phyloP scores from a whole-genome alignment of 192 early-diverging fungal species.

The Coemansia sp. region DNA sequence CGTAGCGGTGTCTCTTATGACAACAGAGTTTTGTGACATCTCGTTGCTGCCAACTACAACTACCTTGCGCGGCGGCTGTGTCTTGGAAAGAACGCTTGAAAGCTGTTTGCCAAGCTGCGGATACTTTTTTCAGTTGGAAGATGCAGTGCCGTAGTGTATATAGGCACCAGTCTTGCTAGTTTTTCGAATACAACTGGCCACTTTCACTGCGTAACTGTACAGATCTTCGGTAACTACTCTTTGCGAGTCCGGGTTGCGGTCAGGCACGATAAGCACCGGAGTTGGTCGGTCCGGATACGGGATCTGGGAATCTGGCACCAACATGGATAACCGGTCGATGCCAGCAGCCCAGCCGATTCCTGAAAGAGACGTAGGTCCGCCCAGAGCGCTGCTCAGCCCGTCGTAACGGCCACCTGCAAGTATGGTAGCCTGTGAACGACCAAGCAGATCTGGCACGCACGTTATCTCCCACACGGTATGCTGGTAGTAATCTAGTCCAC shows the following conservation, averaged over 20 bases:
- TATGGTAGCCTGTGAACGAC: slow-evolving; percentile 62
- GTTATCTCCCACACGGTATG: slow-evolving; percentile 69
- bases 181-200: slow-evolving; percentile 16
- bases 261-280: slow-evolving; percentile 36
- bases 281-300: slow-evolving; percentile 7
- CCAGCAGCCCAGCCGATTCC: slow-evolving; percentile 67
- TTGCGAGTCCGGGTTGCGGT: neutral
- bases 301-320: slow-evolving; percentile 23
- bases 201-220: slow-evolving; percentile 31
- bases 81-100: slow-evolving; percentile 14
- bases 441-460: slow-evolving; percentile 35
- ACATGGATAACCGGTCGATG: slow-evolving; percentile 59
- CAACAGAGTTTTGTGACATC: neutral
- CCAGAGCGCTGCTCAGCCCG: slow-evolving; percentile 57
- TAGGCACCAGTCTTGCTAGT: slow-evolving; percentile 3
- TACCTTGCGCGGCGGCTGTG: slow-evolving; percentile 7
- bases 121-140: neutral
- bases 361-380: slow-evolving; percentile 53
- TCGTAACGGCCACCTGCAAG: slow-evolving; percentile 71
- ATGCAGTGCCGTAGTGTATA: slow-evolving; percentile 17
- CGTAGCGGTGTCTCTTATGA: slow-evolving; percentile 5
- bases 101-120: slow-evolving; percentile 41
- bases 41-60: slow-evolving; percentile 33
- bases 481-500: slow-evolving; percentile 72
- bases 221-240: slow-evolving; percentile 9